Evolutionary conservation across 73 alveolate species (phyloP).

Genomic region (Tetrahymena elliotti): DNA sequence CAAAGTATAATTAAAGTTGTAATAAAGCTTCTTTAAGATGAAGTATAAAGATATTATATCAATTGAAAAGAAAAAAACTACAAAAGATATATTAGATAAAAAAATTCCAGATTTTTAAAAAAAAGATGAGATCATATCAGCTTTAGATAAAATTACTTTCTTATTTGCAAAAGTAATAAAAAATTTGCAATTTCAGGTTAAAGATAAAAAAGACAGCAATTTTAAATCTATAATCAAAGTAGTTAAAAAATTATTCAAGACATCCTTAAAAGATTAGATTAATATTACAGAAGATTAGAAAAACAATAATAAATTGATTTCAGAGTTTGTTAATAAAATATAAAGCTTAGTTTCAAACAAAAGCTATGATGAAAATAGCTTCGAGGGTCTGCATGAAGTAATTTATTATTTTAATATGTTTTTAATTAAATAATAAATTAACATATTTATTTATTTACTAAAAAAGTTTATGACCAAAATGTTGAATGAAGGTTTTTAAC

Average conservation of each 20-base stretch:
- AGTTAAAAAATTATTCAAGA: not conserved
- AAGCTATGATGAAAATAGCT: not conserved
- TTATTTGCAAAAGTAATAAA: not conserved
- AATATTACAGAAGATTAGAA: no score
- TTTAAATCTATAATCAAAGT: no score
- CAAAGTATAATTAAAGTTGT: not conserved
- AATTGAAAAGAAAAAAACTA: no score
- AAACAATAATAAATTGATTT: no score
- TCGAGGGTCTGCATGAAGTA: not conserved
- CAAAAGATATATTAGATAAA: no score
- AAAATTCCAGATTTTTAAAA: no score
- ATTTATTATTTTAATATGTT: no score
- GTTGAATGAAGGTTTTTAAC: not conserved
- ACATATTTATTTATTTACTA: no score
- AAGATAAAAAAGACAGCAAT: not conserved
- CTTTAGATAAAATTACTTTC: not conserved
- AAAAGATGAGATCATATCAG: not conserved
- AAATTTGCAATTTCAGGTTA: not conserved
- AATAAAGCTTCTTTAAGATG: not conserved
- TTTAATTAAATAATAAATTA: no score
- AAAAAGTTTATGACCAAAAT: not conserved
- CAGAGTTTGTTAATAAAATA: not conserved
- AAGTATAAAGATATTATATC: not conserved
- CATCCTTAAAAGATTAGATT: no score
- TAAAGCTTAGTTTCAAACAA: not conserved